Base-by-base conservation (phyloP, 2,329 filamentous ascomycete species). In the Aspergillus fumigatus region DNA sequence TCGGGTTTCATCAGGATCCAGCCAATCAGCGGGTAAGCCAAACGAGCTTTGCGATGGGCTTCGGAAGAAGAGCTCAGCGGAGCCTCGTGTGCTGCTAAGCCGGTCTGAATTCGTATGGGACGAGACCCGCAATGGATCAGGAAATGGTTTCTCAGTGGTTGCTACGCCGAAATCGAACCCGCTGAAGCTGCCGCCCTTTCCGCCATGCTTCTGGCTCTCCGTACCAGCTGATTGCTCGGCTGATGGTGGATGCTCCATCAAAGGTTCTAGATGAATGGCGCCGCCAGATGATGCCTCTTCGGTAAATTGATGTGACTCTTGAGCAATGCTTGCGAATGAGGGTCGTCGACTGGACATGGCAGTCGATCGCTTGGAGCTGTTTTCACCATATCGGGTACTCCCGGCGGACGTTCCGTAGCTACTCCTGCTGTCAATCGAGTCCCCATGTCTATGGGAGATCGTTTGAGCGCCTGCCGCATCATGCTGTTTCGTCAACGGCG, bases 391-490 rank as follows among this genome's bases (percentile, higher is more conserved):
- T 7, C 71, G 70, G 19, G 69, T 70, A 55, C 74, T 76, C n/a
- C 70, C 69, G 29, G 74, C 62, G 1, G 75, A 77, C 0, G 74
- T 74, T 21, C 73, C 67, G 54, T 74, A 76, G 55, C 74, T 76
- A 51, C 74, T 73, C 43, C 67, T 70, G 54, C 70, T 74, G 23
- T 70, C 70, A 17, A 66, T 60, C 1, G 72, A 75, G 9, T 67
- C 62, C 1, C 56, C 63, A 45, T 66, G 56, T 51, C 58, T 65
- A 53, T 67, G 65, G 4, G 40, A 40, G 32, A 52, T 55, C 26
- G 45, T 49, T 17, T 52, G 41, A 2, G 50, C 21, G 5, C 32
- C 35, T 23, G 53, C 26, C 3, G 11, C 11, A 19, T 26, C 29
- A 35, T 53, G 50, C 11, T 58, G 55, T 47, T 59, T 60, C 7